These are phyloP conservation scores for Thymus quinquecostatus DNA, from an alignment of 257 asterid genomes.

Conservation along the genomic window DNA sequence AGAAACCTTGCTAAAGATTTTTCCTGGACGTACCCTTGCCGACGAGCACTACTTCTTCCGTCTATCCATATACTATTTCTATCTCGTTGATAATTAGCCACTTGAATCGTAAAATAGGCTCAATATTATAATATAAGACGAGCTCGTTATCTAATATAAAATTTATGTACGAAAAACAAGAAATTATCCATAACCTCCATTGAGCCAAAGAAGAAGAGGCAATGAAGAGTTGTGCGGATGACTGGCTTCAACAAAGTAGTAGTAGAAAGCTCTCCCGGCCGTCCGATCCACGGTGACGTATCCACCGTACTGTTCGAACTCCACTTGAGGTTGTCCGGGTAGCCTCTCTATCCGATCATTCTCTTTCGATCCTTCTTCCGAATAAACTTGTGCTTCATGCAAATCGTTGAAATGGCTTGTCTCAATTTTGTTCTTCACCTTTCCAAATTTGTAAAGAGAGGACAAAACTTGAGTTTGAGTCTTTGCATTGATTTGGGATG, in stretches of 20 bases:
- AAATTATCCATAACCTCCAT: conserved; percentile 44
- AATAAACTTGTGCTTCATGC: background rate
- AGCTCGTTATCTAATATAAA: no score
- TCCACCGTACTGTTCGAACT: conserved; percentile 70
- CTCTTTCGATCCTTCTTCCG: conserved; percentile 48
- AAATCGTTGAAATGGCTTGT: conserved; percentile 36
- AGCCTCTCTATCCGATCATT: conserved; percentile 52
- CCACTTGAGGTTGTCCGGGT: conserved; percentile 64
- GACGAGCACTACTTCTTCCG: no score
- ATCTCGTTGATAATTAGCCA: no score
- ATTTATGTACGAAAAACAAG: no score
- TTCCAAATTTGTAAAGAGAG: conserved; percentile 32
- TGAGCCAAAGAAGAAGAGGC: conserved; percentile 86
- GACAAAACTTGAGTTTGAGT: conserved; percentile 41
- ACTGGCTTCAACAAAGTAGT: conserved; percentile 61
- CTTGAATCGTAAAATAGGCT: no score
- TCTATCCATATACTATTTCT: no score
- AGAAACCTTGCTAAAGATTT: no score
- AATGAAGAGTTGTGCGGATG: conserved; percentile 24
- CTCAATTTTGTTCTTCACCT: conserved; percentile 39
- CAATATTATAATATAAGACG: no score
- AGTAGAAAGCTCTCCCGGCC: conserved; percentile 61
- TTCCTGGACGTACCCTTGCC: no score
- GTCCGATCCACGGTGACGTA: conserved; percentile 53
- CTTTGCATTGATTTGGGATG: conserved; percentile 17